Conservation (phyloP, 495 filamentous ascomycete genomes). For the Diplogelasinospora grovesii region DNA sequence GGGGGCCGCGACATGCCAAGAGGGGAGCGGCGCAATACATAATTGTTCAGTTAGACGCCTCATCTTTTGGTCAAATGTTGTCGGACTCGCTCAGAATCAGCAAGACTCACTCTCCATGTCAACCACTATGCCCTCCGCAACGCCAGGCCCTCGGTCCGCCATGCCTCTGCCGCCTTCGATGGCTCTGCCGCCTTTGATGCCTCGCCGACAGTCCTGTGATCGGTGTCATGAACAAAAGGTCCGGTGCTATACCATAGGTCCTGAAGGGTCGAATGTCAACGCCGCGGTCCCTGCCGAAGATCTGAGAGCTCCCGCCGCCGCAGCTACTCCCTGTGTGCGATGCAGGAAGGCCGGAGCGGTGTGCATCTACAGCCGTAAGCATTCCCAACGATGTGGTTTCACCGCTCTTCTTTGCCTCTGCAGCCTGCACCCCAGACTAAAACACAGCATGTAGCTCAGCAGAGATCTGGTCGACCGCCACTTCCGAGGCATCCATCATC, state of each 20-base stretch:
- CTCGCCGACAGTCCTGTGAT: slow-evolving; percentile 13
- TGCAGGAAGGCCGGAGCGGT: slow-evolving; percentile 10
- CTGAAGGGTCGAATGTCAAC: not conserved
- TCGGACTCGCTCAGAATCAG: too few species aligned
- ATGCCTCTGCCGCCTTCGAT: not conserved
- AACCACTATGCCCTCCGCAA: too few species aligned
- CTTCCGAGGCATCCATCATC: not conserved
- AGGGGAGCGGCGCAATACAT: too few species aligned
- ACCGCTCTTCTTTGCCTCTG: not conserved
- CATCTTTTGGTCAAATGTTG: too few species aligned
- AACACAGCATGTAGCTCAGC: slow-evolving; percentile 10
- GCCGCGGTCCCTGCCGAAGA: slow-evolving; percentile 1
- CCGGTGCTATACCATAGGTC: slow-evolving; percentile 7
- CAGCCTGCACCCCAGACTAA: too few species aligned
- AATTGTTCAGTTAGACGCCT: too few species aligned
- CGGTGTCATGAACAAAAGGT: slow-evolving; percentile 16
- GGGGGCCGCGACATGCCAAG: too few species aligned
- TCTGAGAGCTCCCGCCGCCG: slow-evolving; percentile 2
- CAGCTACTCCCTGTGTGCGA: slow-evolving; percentile 4
- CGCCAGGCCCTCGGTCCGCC: not conserved
- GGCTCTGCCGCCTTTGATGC: slow-evolving; percentile 15
- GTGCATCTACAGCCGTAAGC: slow-evolving; percentile 14
- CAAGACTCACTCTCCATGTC: too few species aligned
- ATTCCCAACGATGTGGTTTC: too few species aligned
- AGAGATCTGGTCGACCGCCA: slow-evolving; percentile 11